Base-by-base conservation (phyloP, 2,329 filamentous ascomycete genomes). In the Plenodomus lindquistii region DNA sequence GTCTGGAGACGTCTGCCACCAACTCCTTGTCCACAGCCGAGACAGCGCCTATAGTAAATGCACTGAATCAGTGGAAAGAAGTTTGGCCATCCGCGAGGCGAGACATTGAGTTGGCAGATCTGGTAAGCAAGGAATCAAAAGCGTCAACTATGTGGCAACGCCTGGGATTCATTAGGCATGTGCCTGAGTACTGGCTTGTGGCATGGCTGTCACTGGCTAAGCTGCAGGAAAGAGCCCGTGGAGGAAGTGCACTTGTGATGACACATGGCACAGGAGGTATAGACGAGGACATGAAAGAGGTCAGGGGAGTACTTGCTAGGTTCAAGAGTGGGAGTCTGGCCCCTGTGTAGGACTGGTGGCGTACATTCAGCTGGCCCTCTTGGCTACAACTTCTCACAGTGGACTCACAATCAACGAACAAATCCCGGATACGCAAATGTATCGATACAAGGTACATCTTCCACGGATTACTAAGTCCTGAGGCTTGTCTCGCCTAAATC, bases 111-210 rank as follows among this genome's bases (percentile, higher is more conserved):
- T 29, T 48, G 13, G 40, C 37, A 10, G 46, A 37, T 17, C 15
- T 48, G 4, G n/a, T 7, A 5, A 4, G 11, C 18, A 27, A 31
- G 15, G 21, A 38, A 17, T 11, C n/a, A 8, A 22, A 10, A 13
- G 17, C 16, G 4, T 18, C 37, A 7, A 20, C 17, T 7, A 21
- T n/a, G 17, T 44, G 41, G 40, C 35, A 41, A 5, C 15, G 36
- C 6, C 13, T 48, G 9, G 46, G 46, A 13, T 48, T 48, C 18
- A 40, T 40, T 9, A 31, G 27, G 9, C 27, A 48, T 36, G 46
- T 40, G 17, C 46, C 46, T 29, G 34, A 36, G 34, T 36, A 36
- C n/a, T 36, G 34, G 34, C 34, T 36, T n/a, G 15, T 36, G 34
- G 17, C 34, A 7, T 18, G 17, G 34, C 15, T 36, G 7, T 7